Evolutionary conservation across 768 basidiomycete species (phyloP), one percentile per base, ranked within the genome.

Genomic region (Suillus sp.): DNA sequence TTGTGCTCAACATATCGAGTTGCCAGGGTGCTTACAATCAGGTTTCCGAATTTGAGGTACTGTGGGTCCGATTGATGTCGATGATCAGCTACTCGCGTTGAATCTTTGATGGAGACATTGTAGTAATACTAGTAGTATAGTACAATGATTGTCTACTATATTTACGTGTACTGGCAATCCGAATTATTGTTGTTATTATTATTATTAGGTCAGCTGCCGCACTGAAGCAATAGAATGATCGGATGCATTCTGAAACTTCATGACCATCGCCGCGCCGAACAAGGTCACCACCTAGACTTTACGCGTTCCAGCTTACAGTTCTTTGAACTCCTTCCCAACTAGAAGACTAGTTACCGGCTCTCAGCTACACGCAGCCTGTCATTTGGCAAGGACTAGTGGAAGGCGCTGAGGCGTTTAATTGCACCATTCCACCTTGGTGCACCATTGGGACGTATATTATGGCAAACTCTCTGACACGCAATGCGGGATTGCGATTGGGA

Each of bases 401-500:
- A 38, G 18, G 37, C 34, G 11, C 35, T 3, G 22, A 38, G 22
- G 54, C 35, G 22, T 10, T 38, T 5, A 25, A 18, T 18, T n/a
- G 16, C 22, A 11, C 22, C 22, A 25, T 56, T 25, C 9, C 54
- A 55, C 22, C 10, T 37, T 25, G 55, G 14, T 25, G 55, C 25
- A 5, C 55, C 11, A 13, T 13, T 57, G 10, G 18, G 30, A 62
- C 25, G 51, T 5, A 8, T 8, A 34, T 7, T 8, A 78, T 77
- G 77, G 61, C 78, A 30, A 91, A 87, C 71, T 71, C 88, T 22
- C 80, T 93, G 47, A 83, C 88, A 38, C 79, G 87, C 37, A 80
- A 86, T 59, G 84, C 85, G 32, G 84, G 88, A 43, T 74, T 91
- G 64, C 83, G 80, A 69, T 78, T 90, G n/a, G 91, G 88, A 0